Percentiles rank a stretch among this genome's conserved stretches.
phyloP scores from a whole-genome alignment of 2,329 filamentous ascomycete species.

The Elsinoe australis region DNA sequence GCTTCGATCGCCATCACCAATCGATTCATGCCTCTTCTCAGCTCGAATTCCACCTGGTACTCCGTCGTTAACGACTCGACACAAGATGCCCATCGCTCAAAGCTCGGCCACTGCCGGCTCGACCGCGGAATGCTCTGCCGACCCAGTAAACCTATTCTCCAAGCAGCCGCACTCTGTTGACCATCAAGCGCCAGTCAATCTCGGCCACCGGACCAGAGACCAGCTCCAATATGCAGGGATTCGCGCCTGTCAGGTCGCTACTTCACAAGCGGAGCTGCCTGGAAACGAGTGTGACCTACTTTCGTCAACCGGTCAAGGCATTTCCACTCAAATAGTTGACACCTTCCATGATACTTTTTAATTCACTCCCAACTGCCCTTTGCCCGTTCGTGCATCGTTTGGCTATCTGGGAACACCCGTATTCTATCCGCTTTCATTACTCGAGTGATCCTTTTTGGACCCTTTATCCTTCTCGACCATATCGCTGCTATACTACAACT shows the following conservation, averaged over 20 bases:
- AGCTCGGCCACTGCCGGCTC: constrained; percentile 12
- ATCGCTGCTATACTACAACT: not conserved
- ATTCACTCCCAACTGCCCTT: constrained; percentile 1
- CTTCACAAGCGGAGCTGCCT: constrained; percentile 15
- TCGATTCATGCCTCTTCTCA: too few species aligned
- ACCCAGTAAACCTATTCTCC: constrained; percentile 8
- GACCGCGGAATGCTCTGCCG: constrained; percentile 9
- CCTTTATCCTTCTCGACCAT: not conserved
- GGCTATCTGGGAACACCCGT: constrained; percentile 7
- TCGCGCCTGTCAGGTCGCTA: constrained; percentile 14
- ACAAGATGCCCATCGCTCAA: constrained; percentile 6
- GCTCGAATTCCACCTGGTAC: not conserved
- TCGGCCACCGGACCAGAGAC: constrained; percentile 13
- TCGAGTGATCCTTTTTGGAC: too few species aligned
- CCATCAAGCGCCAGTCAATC: constrained; percentile 15
- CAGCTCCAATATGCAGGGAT: constrained; percentile 16
- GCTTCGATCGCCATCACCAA: not conserved
- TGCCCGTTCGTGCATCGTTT: not conserved
- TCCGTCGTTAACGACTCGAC: constrained; percentile 10
- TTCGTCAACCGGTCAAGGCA: constrained; percentile 1
- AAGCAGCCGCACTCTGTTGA: constrained; percentile 8
- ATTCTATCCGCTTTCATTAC: too few species aligned
- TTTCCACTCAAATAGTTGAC: constrained; percentile 9
- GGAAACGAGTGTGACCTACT: constrained; percentile 6
- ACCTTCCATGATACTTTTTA: not conserved